A percentile compares a stretch with the other conserved stretches of the same genome.
Evolutionary conservation across 306 rosid genomes (phyloP).

Genomic region (Rosa multiflora): DNA sequence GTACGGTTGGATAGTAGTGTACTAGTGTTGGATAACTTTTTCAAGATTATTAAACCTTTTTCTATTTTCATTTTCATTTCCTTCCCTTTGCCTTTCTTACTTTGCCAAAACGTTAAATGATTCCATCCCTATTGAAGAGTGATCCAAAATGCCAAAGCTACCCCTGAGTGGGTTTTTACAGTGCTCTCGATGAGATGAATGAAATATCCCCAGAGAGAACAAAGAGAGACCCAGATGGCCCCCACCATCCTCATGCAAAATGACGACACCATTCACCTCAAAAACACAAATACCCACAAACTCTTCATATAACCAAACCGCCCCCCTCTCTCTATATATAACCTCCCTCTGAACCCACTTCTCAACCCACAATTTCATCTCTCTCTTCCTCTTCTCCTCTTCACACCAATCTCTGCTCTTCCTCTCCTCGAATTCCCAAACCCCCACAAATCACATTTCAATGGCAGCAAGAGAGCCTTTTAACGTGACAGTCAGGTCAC

Average conservation of each 20-base stretch:
- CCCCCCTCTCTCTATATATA: conserved; percentile 46
- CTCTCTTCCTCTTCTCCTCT: neutral
- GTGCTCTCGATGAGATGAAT: conserved; percentile 5
- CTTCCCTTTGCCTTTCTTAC: neutral
- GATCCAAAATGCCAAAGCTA: conserved; percentile 25
- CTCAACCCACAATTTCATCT: conserved; percentile 35
- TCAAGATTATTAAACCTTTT: neutral
- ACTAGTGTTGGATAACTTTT: neutral
- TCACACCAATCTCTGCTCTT: neutral
- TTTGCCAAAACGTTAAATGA: conserved; percentile 38
- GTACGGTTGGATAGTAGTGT: neutral
- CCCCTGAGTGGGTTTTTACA: conserved; percentile 52
- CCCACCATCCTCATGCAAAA: conserved; percentile 29
- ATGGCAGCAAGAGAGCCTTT: conserved; percentile 66
- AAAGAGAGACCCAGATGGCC: neutral
- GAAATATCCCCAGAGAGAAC: conserved; percentile 29
- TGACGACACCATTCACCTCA: conserved; percentile 50
- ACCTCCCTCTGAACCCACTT: conserved; percentile 36
- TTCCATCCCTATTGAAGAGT: conserved; percentile 21
- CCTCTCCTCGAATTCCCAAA: neutral
- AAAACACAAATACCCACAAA: conserved; percentile 1
- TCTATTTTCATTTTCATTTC: neutral
- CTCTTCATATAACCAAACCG: neutral
- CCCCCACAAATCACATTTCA: neutral
- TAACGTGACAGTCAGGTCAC: conserved; percentile 35